Evolutionary conservation across 2,329 filamentous ascomycete genomes (phyloP).

Genomic region (Trichoderma cornu-damae): DNA sequence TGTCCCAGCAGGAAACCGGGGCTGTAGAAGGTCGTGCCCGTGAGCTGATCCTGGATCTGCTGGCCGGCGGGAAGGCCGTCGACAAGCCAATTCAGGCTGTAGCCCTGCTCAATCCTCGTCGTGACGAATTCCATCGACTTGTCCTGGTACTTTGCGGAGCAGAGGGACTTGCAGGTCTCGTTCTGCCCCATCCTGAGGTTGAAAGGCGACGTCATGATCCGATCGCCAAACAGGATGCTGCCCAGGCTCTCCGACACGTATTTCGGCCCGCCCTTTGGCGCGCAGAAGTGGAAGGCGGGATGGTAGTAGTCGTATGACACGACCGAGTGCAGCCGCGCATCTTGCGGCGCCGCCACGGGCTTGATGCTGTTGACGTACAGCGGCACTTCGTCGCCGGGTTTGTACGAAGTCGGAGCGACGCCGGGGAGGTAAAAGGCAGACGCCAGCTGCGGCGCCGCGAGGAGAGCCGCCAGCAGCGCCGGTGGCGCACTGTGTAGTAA

Average conservation of each 20-base stretch:
- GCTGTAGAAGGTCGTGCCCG: conserved; percentile 76
- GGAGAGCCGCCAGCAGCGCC: conserved; percentile 46
- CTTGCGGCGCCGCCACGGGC: conserved; percentile 69
- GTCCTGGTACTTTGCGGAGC: conserved; percentile 59
- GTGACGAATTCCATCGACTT: conserved; percentile 75
- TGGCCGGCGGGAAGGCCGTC: conserved; percentile 92
- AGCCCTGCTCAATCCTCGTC: conserved; percentile 72
- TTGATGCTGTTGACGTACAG: conserved; percentile 91
- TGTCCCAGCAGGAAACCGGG: conserved; percentile 80
- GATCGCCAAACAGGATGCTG: conserved; percentile 94
- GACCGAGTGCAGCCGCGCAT: conserved; percentile 82
- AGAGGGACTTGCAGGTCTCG: conserved; percentile 80
- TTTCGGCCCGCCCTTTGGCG: conserved; percentile 68
- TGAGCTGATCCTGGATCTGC: conserved; percentile 68
- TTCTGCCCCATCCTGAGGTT: conserved; percentile 81
- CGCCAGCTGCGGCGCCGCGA: conserved; percentile 49
- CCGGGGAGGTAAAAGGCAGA: conserved; percentile 93
- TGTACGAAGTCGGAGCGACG: conserved; percentile 90
- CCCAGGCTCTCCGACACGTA: conserved; percentile 77
- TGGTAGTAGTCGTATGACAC: conserved; percentile 97
- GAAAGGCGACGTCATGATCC: conserved; percentile 95
- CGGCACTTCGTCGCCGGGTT: conserved; percentile 70
- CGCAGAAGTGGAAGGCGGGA: conserved; percentile 80
- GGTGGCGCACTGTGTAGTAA: conserved; percentile 43
- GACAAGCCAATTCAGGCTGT: conserved; percentile 92